These are phyloP conservation scores for Solanum dulcamara DNA, from an alignment of 257 asterid genomes.

Conservation along the genomic window DNA sequence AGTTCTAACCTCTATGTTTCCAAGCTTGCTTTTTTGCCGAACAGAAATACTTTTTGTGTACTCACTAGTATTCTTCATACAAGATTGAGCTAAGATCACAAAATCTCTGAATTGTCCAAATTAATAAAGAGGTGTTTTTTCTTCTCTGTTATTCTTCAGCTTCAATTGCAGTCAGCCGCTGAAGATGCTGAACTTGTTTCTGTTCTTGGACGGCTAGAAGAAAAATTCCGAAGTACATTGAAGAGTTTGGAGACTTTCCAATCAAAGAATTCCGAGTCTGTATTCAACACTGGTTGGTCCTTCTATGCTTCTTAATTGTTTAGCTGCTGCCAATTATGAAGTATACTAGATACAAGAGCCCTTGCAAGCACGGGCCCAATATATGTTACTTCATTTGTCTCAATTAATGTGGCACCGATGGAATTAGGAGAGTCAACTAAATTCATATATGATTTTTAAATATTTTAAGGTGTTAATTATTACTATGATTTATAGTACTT, in stretches of 20 bases:
- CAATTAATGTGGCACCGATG: too few relatives aligned
- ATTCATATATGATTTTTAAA: too few relatives aligned
- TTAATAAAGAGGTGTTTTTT: neutral
- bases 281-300: constrained; percentile 69
- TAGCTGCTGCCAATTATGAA: neutral
- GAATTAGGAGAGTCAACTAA: too few relatives aligned
- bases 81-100: neutral
- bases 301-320: neutral
- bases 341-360: neutral
- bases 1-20: neutral
- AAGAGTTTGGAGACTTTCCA: constrained; percentile 53
- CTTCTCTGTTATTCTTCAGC: constrained; percentile 23
- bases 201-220: constrained; percentile 41
- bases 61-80: neutral
- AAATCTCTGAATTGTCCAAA: neutral
- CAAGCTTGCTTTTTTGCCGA: neutral
- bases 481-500: too few relatives aligned
- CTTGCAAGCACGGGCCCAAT: too few relatives aligned
- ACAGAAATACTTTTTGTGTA: neutral
- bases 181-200: constrained; percentile 49
- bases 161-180: constrained; percentile 34
- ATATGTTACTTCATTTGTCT: too few relatives aligned
- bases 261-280: constrained; percentile 64
- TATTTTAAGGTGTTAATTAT: too few relatives aligned
- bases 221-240: constrained; percentile 45